These are phyloP conservation scores for Vitis hybrid DNA, from an alignment of 177 flowering plant genomes.

Conservation along the genomic window DNA sequence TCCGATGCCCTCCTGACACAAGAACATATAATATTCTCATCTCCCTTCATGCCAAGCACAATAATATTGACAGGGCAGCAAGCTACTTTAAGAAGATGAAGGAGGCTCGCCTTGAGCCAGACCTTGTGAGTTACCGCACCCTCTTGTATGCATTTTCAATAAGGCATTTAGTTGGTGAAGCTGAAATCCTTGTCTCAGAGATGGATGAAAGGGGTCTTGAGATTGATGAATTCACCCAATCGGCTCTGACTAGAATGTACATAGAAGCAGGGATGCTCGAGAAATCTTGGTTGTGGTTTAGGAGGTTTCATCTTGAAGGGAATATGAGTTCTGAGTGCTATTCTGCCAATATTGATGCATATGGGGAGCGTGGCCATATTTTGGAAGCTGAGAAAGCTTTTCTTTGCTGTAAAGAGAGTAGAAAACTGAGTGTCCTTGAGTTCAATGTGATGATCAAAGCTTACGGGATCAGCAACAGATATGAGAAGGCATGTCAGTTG, in stretches of 20 bases:
- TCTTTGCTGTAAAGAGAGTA: constrained; percentile 48
- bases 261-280: constrained; percentile 71
- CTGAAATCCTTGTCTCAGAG: constrained; percentile 70
- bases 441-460: constrained; percentile 98
- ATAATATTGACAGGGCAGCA: constrained; percentile 54
- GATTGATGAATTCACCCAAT: constrained; percentile 87
- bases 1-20: constrained; percentile 72
- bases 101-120: constrained; percentile 63
- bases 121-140: constrained; percentile 79
- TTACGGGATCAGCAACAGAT: constrained; percentile 66
- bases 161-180: constrained; percentile 74
- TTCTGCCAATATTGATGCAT: constrained; percentile 93
- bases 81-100: constrained; percentile 69
- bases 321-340: constrained; percentile 83
- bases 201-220: constrained; percentile 70
- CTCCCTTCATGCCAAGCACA: constrained; percentile 64
- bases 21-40: constrained; percentile 92
- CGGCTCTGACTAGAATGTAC: constrained; percentile 87
- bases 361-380: constrained; percentile 72
- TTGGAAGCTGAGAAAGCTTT: constrained; percentile 80
- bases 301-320: constrained; percentile 64
- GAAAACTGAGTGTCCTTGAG: constrained; percentile 52
- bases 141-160: constrained; percentile 82
- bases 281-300: constrained; percentile 85
- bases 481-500: constrained; percentile 63